Conservation (phyloP, 768 basidiomycete genomes). For the Hydnomerulius pinastri region DNA sequence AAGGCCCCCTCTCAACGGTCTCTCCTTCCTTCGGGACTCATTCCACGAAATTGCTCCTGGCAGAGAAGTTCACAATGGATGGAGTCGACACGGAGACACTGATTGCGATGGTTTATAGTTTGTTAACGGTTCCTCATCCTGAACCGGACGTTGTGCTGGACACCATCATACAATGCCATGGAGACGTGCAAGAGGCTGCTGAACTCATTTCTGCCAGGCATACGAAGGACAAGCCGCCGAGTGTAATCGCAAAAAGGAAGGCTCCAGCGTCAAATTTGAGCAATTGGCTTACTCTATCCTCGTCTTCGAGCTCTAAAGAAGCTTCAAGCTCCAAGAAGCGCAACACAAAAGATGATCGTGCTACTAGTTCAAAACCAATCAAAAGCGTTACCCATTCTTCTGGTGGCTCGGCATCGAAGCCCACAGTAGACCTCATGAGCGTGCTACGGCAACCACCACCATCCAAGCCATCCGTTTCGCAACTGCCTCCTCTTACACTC, state of each 20-base stretch:
- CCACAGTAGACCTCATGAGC: conserved; percentile 50
- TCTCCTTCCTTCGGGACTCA: too few relatives aligned
- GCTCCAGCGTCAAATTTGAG: conserved; percentile 49
- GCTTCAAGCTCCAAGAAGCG: conserved; percentile 20
- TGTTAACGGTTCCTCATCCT: conserved; percentile 40
- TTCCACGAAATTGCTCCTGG: neutral
- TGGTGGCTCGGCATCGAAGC: conserved; percentile 30
- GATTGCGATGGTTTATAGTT: conserved; percentile 65
- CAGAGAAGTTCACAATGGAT: conserved; percentile 18
- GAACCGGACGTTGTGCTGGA: conserved; percentile 53
- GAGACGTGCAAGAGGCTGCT: conserved; percentile 57
- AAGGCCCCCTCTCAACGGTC: neutral
- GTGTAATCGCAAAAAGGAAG: conserved; percentile 43
- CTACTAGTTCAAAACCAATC: conserved; percentile 8
- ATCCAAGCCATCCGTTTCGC: conserved; percentile 32
- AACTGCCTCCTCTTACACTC: conserved; percentile 63
- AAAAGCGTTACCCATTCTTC: conserved; percentile 18
- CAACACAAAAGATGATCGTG: conserved; percentile 1
- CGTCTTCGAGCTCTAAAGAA: conserved; percentile 19
- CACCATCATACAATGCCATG: conserved; percentile 55
- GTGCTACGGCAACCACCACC: conserved; percentile 54
- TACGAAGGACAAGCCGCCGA: conserved; percentile 15
- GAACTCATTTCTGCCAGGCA: conserved; percentile 34
- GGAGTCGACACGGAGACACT: conserved; percentile 64
- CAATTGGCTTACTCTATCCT: conserved; percentile 49